These are phyloP conservation scores for Yamadazyma taylorii DNA, from an alignment of 1,139 yeast species.

Conservation along the genomic window DNA sequence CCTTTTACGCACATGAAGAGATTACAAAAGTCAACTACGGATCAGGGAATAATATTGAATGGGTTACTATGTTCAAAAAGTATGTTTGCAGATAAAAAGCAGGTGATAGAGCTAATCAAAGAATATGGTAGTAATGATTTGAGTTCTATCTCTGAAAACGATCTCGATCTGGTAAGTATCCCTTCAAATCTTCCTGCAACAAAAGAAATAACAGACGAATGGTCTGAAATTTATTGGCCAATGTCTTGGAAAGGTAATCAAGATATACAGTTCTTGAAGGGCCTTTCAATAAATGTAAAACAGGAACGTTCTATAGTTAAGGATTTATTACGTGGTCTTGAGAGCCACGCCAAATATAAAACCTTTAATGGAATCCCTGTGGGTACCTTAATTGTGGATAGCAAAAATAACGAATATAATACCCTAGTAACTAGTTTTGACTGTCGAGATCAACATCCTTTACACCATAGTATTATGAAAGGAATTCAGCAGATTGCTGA, in stretches of 20 bases:
- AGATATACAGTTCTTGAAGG: constrained; percentile 65
- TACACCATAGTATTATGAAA: constrained; percentile 71
- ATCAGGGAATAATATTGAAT: constrained; percentile 15
- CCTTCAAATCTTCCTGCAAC: constrained; percentile 47
- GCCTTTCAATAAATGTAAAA: constrained; percentile 48
- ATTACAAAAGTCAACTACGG: constrained; percentile 22
- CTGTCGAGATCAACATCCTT: constrained; percentile 37
- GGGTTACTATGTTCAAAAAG: constrained; percentile 31
- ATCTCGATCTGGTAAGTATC: constrained; percentile 24
- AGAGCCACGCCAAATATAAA: constrained; percentile 6
- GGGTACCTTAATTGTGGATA: constrained; percentile 11
- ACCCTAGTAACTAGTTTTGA: constrained; percentile 26
- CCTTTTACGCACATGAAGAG: constrained; percentile 35
- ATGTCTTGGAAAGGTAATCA: constrained; percentile 93
- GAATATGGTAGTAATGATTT: constrained; percentile 13
- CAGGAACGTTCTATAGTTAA: constrained; percentile 42
- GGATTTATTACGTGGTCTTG: constrained; percentile 6
- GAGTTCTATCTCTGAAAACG: constrained; percentile 10
- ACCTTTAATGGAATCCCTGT: constrained; percentile 8
- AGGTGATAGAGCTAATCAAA: constrained; percentile 7
- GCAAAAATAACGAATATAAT: constrained; percentile 3
- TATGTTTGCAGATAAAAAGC: constrained; percentile 16
- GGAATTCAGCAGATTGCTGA: constrained; percentile 65
- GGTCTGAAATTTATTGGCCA: constrained; percentile 83
- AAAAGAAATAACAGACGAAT: constrained; percentile 57